Evolutionary conservation across 306 rosid genomes (phyloP), one percentile per base, ranked within the genome.

Genomic region (Dryas alaskensis): DNA sequence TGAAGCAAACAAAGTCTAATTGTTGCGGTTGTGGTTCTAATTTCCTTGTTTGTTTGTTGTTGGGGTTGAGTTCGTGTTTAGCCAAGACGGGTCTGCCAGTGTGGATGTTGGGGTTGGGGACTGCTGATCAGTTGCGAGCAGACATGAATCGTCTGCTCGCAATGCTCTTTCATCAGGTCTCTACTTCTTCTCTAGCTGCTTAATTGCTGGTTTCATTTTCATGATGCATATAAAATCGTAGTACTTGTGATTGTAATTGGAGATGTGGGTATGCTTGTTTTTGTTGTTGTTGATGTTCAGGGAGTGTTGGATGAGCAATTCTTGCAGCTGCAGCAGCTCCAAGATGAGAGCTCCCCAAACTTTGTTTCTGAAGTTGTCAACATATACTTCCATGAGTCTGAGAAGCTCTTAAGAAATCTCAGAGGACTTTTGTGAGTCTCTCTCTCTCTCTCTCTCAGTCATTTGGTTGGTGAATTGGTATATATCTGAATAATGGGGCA

Each of bases 71-170:
- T 62, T 3, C 46, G 62, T 43, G 78, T 50, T 58, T 69, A 77
- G 94, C 72, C 96, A 94, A 94, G 79, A 94, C 98, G 98, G 98
- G 98, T 91, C 85, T 94, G 77, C 95, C 98, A 59, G 60, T 91
- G 92, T 94, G 96, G 94, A 82, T 94, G 96, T 92, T 94, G 83
- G 97, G 96, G 70, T 82, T 91, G 76, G 92, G 91, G 37, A 31
- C 37, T 68, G 83, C 83, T 67, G 97, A 89, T 82, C 89, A 88
- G 80, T 83, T 93, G 92, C 91, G 92, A 77, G 89, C 96, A 83
- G 97, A 91, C 82, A 91, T 94, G 98, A 94, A 89, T 79, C 98
- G 97, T 19, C 84, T 94, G 76, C 98, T 94, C 59, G 88, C 95
- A 67, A 76, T 88, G 45, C 98, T 94, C 87, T 94, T 94, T 81